Base-by-base conservation (phyloP, 352 stramenopile species). In the Phytophthora parvispora region DNA sequence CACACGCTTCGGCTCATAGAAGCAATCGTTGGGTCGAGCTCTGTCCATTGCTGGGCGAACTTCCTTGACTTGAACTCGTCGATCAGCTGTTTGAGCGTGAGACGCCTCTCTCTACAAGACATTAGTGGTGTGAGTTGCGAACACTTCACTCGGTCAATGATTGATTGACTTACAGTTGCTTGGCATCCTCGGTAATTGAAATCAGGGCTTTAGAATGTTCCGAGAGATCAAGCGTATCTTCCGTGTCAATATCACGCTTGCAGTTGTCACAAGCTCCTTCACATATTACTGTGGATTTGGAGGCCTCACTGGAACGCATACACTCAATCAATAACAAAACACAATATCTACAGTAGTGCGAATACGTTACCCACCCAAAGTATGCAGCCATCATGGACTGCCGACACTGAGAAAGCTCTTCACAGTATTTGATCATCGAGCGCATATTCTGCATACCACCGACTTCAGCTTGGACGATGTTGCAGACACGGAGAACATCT, bases 401-500 rank as follows among this genome's bases (percentile, higher is more conserved):
- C 20, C 81, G 65, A 62, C 81, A 90, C 6, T 66, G 51, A 7
- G 48, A 72, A 18, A 66, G 45, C 10, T 84, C 68, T 52, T 83
- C 70, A 40, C 82, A 83, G 40, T 91, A 93, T 48, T 86, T 79
- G 42, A 89, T 86, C 74, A 94, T 93, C 20, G 80, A 69, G 6
- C 78, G 70, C 53, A 94, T 63, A 47, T 91, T 92, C 10, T 75
- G 78, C 59, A 92, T 90, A 0, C 87, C 86, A 2, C 89, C 83
- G 13, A 80, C 66, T 65, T 90, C 81, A 12, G 72, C 70, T 36
- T 93, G 83, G 0, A 90, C 84, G 51, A 95, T 88, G 27, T 83
- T 86, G 42, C 74, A 84, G 4, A 95, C 85, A n/a, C 81, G 82
- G 25, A 88, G 60, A 2, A 95, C 90, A 65, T 98, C 94, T 12